Evolutionary conservation across 805 yeast species (phyloP).

Genomic region (Wickerhamomyces alni): DNA sequence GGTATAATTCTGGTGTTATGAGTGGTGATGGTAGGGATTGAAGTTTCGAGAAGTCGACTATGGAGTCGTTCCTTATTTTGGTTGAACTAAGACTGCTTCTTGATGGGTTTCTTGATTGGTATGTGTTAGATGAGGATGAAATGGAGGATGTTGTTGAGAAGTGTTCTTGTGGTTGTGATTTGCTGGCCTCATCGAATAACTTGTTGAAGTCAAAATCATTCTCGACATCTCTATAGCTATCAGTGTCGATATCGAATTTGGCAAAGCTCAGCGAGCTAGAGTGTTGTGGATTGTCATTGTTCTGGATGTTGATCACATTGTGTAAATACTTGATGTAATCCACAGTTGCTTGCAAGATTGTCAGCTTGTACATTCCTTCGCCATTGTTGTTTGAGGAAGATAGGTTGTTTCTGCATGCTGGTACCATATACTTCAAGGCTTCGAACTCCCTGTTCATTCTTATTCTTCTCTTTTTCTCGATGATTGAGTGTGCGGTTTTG

Average conservation of each 20-base stretch:
- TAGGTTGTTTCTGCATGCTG: conserved; percentile 57
- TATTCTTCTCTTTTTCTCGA: conserved; percentile 72
- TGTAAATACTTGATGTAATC: conserved; percentile 73
- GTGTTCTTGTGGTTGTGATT: conserved; percentile 9
- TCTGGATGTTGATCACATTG: conserved; percentile 46
- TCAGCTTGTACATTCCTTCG: conserved; percentile 74
- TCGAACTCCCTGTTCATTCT: conserved; percentile 82
- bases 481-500: conserved; percentile 64
- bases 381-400: conserved; percentile 22
- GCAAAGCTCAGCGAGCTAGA: conserved; percentile 42
- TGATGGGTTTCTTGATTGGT: conserved; percentile 2
- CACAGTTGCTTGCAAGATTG: conserved; percentile 76
- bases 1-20: conserved; percentile 23
- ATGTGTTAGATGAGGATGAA: neutral
- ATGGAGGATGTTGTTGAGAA: neutral
- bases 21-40: conserved; percentile 21
- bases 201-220: conserved; percentile 44
- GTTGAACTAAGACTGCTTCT: neutral
- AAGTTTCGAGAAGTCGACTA: conserved; percentile 2
- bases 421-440: conserved; percentile 68
- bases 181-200: conserved; percentile 12
- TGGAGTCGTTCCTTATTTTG: neutral
- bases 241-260: conserved; percentile 50
- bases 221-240: conserved; percentile 53
- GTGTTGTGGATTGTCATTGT: conserved; percentile 24